Base-by-base conservation (phyloP, 257 asterid species). In the Oldenlandia corymbosa region DNA sequence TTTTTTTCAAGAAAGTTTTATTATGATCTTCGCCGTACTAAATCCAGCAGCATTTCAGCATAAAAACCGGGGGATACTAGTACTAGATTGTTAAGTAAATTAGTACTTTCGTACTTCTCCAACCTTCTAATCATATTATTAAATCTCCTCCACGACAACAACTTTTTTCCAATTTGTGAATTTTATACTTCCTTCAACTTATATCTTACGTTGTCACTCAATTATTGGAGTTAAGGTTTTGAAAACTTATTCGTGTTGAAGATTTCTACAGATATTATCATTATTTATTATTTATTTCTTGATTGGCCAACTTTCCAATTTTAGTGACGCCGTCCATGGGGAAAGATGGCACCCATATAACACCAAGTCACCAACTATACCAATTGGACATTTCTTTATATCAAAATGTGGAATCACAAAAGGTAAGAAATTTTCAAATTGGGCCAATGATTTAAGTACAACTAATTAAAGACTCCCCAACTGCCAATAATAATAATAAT, bases 161-260 rank as follows among this genome's bases (percentile, higher is more conserved):
- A 23, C 10, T 11, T 34, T 8, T n/a, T n/a, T n/a, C n/a, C 21
- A 51, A 26, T 53, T 5, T 30, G 14, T 13, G 6, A 14, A 3
- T 53, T 48, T 27, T 20, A 31, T 27, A 26, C 18, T 42, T 42
- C 18, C 14, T 16, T 42, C 47, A 4, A 42, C 47, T 42, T 12
- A 42, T 42, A 42, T 42, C 47, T 10, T 42, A 42, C 47, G 47
- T 32, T 32, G 39, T 8, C 67, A 28, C 43, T 61, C 62, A 72
- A 61, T 61, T 45, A 67, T 67, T 73, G 73, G 69, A 45, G 52
- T 23, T 20, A 30, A 26, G 9, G 51, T 47, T 46, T 21, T 24
- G 9, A 34, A 68, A 32, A 16, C 41, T 49, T 37, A 37, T 39
- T 20, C 43, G 10, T 4, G 7, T 4, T 4, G 37, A 50, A 37